Conservation (phyloP, 2,329 filamentous ascomycete genomes). For the Hypoxylon sp. region DNA sequence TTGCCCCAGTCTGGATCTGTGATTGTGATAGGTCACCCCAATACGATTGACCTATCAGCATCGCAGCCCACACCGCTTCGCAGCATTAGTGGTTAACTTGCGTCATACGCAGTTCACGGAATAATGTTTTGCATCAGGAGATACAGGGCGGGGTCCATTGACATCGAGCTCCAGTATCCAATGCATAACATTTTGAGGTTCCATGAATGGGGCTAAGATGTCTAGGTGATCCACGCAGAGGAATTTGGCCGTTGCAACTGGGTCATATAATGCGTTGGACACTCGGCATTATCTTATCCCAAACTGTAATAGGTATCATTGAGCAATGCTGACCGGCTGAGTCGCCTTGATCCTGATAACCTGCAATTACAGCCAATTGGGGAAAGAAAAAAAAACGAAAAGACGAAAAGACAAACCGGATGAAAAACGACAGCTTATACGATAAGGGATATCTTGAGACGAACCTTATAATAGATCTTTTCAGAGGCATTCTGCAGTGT, state of each 20-base stretch:
- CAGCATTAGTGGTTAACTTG: slow-evolving; percentile 35
- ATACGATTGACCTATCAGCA: slow-evolving; percentile 51
- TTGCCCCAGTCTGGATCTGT: slow-evolving; percentile 29
- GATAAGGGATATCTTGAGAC: slow-evolving; percentile 51
- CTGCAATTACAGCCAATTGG: slow-evolving; percentile 3
- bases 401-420: slow-evolving; percentile 22
- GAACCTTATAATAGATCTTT: slow-evolving; percentile 96
- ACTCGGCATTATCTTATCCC: slow-evolving; percentile 26
- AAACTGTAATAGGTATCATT: slow-evolving; percentile 14
- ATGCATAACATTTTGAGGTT: slow-evolving; percentile 33
- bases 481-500: slow-evolving; percentile 74
- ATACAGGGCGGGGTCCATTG: slow-evolving; percentile 34
- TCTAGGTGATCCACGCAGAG: slow-evolving; percentile 7
- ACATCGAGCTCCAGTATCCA: slow-evolving; percentile 25
- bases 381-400: slow-evolving; percentile 31
- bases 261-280: slow-evolving; percentile 6
- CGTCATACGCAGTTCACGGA: slow-evolving; percentile 43
- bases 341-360: slow-evolving; percentile 9
- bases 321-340: slow-evolving; percentile 18
- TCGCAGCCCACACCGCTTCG: slow-evolving; percentile 36
- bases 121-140: slow-evolving; percentile 40
- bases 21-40: slow-evolving; percentile 29
- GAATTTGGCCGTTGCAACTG: slow-evolving; percentile 31
- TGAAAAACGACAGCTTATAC: slow-evolving; percentile 12
- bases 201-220: slow-evolving; percentile 6